phyloP scores from a whole-genome alignment of 192 early-diverging fungal species.

The Coemansia sp. region DNA sequence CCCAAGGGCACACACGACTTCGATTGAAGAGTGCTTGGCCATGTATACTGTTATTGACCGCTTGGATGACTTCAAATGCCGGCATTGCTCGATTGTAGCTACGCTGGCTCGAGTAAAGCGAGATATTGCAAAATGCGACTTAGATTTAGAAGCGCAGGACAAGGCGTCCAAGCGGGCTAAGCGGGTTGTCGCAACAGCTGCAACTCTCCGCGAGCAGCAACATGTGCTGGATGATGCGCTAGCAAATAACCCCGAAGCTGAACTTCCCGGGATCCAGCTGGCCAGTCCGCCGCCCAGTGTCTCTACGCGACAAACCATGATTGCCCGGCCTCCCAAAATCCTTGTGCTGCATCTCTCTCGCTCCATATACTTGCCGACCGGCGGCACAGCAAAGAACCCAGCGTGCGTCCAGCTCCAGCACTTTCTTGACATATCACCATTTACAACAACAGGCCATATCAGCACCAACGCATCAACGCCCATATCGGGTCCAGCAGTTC shows the following conservation, averaged over 20 bases:
- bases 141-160: slow-evolving; percentile 7
- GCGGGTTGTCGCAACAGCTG: slow-evolving; percentile 7
- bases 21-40: slow-evolving; percentile 63
- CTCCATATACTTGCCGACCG: slow-evolving; percentile 71
- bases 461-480: slow-evolving; percentile 58
- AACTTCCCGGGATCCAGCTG: slow-evolving; percentile 34
- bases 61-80: slow-evolving; percentile 67
- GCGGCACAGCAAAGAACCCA: slow-evolving; percentile 74
- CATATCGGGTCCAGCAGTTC: slow-evolving; percentile 27
- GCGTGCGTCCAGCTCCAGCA: slow-evolving; percentile 69
- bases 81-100: slow-evolving; percentile 58
- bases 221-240: slow-evolving; percentile 23
- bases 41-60: slow-evolving; percentile 66
- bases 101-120: slow-evolving; percentile 38
- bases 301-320: slow-evolving; percentile 78
- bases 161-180: slow-evolving; percentile 16
- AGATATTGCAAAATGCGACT: slow-evolving; percentile 6
- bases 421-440: slow-evolving; percentile 74
- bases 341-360: slow-evolving; percentile 86
- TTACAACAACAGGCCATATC: slow-evolving; percentile 67
- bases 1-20: slow-evolving; percentile 52
- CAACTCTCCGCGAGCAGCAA: slow-evolving; percentile 17
- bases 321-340: slow-evolving; percentile 79
- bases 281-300: slow-evolving; percentile 21
- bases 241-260: slow-evolving; percentile 34